A percentile compares a stretch with the other conserved stretches of the same genome.
Conservation (phyloP, 441 rosid genomes). For the Manihot esculenta region DNA sequence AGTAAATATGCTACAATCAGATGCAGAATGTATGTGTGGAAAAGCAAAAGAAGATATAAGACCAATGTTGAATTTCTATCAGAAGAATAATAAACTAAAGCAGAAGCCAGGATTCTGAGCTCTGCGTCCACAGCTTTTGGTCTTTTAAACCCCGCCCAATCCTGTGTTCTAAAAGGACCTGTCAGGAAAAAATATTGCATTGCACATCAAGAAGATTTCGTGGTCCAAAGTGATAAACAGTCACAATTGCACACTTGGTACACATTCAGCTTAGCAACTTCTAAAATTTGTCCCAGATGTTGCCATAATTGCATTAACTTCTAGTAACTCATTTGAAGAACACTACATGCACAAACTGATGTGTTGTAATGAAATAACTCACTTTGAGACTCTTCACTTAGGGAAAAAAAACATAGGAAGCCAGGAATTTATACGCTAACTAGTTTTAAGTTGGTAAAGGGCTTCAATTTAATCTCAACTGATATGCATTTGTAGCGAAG, state of each 20-base stretch:
- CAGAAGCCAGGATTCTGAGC: neutral
- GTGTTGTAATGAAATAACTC: neutral
- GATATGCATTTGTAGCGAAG: neutral
- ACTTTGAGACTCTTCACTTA: neutral
- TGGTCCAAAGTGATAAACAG: neutral
- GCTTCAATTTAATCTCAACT: too few species aligned
- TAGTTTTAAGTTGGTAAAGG: too few species aligned
- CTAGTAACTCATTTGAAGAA: neutral
- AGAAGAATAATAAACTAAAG: neutral
- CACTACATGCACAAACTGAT: neutral
- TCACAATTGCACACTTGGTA: neutral
- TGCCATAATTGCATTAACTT: neutral
- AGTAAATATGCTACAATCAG: neutral
- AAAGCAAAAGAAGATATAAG: neutral
- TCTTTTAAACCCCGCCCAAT: neutral
- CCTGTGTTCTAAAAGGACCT: too few species aligned
- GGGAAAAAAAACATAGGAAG: neutral
- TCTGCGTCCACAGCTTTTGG: neutral
- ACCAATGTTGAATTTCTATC: neutral
- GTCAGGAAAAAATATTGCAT: neutral
- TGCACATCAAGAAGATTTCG: neutral
- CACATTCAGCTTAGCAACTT: neutral
- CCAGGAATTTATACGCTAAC: too few species aligned
- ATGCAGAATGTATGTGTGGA: neutral
- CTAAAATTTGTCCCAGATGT: slow-evolving; percentile 5